phyloP scores from a whole-genome alignment of 2,329 filamentous ascomycete species.

The Scytalidium sp. region DNA sequence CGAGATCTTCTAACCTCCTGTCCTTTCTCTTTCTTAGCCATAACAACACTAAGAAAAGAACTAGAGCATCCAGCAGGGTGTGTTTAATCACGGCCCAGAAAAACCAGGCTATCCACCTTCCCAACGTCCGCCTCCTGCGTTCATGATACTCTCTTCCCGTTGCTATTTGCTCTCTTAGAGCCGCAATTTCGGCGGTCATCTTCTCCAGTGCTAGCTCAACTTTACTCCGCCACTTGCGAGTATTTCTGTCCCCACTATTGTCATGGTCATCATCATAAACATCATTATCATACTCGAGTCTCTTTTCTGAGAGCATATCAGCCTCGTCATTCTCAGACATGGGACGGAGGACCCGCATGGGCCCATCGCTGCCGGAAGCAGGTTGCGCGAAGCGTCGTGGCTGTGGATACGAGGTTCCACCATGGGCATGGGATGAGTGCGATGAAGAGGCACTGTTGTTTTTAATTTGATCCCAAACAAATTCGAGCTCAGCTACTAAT shows the following conservation, averaged over 20 bases:
- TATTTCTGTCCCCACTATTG: constrained; percentile 38
- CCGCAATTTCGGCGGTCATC: constrained; percentile 89
- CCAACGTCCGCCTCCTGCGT: constrained; percentile 60
- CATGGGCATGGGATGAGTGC: constrained; percentile 50
- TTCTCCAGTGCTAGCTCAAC: constrained; percentile 85
- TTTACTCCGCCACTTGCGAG: constrained; percentile 70
- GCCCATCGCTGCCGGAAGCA: constrained; percentile 47
- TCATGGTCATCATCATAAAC: constrained; percentile 42
- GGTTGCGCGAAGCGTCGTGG: constrained; percentile 42
- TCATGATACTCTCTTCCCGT: constrained; percentile 69
- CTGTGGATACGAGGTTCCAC: constrained; percentile 23
- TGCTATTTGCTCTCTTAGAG: constrained; percentile 86
- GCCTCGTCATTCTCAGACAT: constrained; percentile 81
- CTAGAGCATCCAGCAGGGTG: constrained; percentile 65
- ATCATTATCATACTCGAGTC: constrained; percentile 33
- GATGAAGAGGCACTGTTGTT: constrained; percentile 71
- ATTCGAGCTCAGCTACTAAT: constrained; percentile 92
- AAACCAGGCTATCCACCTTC: constrained; percentile 69
- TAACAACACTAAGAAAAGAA: constrained; percentile 63
- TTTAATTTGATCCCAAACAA: constrained; percentile 98
- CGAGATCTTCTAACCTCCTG: constrained; percentile 68
- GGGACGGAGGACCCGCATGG: constrained; percentile 73
- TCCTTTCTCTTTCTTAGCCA: constrained; percentile 74
- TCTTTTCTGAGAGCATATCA: constrained; percentile 48
- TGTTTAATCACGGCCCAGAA: constrained; percentile 72